A percentile compares a stretch with the other conserved stretches of the same genome.
phyloP scores from a whole-genome alignment of 1,284 basidiomycete species.

The Cryptococcus hybrid region DNA sequence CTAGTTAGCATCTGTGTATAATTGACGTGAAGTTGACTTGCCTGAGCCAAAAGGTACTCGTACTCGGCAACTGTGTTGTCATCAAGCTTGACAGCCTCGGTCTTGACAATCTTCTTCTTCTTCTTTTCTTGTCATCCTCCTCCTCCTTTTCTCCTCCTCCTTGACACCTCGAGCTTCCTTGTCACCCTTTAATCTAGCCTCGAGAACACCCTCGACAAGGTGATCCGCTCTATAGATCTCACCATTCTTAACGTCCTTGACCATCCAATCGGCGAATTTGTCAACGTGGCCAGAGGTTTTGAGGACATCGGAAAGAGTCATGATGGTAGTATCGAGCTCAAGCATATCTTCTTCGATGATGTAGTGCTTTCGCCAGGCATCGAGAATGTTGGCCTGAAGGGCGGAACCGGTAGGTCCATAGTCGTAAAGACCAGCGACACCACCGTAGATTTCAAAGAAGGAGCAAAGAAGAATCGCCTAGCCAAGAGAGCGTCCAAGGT shows the following conservation, averaged over 20 bases:
- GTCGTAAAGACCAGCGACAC: constrained; percentile 95
- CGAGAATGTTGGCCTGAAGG: constrained; percentile 94
- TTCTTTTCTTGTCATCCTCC: constrained; percentile 69
- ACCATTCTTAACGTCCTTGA: constrained; percentile 89
- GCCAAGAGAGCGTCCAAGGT: constrained; percentile 85
- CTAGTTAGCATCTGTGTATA: constrained; percentile 1
- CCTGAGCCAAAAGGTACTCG: constrained; percentile 79
- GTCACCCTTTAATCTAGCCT: constrained; percentile 86
- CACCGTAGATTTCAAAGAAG: constrained; percentile 97
- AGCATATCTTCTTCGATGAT: constrained; percentile 99
- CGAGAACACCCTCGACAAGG: constrained; percentile 89
- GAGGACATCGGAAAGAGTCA: constrained; percentile 93
- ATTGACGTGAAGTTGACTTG: constrained; percentile 46
- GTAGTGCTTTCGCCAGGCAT: constrained; percentile 97
- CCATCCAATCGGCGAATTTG: constrained; percentile 99
- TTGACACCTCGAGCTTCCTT: constrained; percentile 78
- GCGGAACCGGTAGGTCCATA: constrained; percentile 94
- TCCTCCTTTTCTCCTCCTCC: constrained; percentile 58
- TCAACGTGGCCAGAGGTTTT: constrained; percentile 98
- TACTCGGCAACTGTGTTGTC: constrained; percentile 77
- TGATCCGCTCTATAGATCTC: constrained; percentile 98
- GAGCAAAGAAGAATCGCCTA: constrained; percentile 95
- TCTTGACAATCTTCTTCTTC: constrained; percentile 79
- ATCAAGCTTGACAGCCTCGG: constrained; percentile 69
- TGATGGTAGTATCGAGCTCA: constrained; percentile 96